A percentile compares a stretch with the other conserved stretches of the same genome.
Evolutionary conservation across 208 protist genomes (phyloP).

Genomic region (Wallacemonas sp.): DNA sequence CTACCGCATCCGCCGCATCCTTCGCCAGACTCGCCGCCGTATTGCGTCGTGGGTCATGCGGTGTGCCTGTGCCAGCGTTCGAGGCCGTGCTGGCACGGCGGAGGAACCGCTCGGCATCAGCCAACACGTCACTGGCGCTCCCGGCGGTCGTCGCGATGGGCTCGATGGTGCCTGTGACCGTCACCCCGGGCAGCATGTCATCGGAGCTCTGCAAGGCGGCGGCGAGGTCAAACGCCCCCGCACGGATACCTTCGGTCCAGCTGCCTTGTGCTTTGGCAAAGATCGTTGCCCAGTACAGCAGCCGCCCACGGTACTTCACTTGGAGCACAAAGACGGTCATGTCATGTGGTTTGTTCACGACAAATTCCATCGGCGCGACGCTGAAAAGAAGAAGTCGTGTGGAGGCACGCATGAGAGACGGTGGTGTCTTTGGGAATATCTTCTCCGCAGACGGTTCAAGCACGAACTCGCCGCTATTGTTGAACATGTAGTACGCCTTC

Average conservation of each 20-base stretch:
- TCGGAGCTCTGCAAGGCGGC: constrained; percentile 38
- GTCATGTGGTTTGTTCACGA: constrained; percentile 36
- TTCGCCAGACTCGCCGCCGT: constrained; percentile 9
- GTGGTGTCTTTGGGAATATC: constrained; percentile 22
- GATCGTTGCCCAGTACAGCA: constrained; percentile 62
- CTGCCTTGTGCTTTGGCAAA: constrained; percentile 25
- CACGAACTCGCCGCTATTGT: constrained; percentile 36
- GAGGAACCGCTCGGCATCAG: constrained; percentile 35
- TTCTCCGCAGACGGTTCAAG: constrained; percentile 43
- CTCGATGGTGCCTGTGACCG: constrained; percentile 45
- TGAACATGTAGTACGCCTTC: constrained; percentile 63
- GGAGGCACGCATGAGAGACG: constrained; percentile 26
- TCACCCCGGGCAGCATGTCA: constrained; percentile 29
- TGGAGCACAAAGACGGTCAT: constrained; percentile 60
- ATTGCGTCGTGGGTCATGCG: background rate
- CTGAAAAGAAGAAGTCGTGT: constrained; percentile 39
- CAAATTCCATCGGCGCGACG: constrained; percentile 45
- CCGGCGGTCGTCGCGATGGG: background rate
- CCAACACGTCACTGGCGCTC: constrained; percentile 58
- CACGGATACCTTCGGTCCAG: constrained; percentile 51
- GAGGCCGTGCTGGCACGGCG: constrained; percentile 7
- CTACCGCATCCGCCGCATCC: background rate
- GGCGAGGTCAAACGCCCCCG: constrained; percentile 45
- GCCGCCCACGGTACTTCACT: constrained; percentile 33
- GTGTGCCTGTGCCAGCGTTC: background rate